These are phyloP conservation scores for Orobanche coerulescens DNA, from an alignment of 257 asterid genomes.

Conservation along the genomic window DNA sequence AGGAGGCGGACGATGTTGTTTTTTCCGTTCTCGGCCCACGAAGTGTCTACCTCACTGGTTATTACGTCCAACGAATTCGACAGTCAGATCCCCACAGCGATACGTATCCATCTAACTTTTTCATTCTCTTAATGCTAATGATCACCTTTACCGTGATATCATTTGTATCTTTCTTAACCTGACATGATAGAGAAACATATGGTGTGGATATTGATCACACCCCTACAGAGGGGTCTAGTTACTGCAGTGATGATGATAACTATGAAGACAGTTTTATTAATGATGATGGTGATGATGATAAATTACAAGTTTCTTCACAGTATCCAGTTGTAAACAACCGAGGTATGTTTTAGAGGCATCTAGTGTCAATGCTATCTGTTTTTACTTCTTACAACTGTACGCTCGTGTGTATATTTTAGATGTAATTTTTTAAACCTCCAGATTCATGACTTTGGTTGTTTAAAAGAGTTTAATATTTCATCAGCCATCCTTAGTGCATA, in stretches of 20 bases:
- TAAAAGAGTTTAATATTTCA: neutral
- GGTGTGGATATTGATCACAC: constrained; percentile 82
- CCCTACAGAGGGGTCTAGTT: constrained; percentile 45
- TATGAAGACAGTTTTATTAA: constrained; percentile 84
- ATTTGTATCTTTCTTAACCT: constrained; percentile 37
- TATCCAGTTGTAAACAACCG: constrained; percentile 38
- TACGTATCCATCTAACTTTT: constrained; percentile 42
- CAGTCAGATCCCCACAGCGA: constrained; percentile 41
- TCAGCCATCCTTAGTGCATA: neutral
- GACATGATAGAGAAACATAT: constrained; percentile 49
- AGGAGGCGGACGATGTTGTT: constrained; percentile 79
- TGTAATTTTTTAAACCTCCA: neutral
- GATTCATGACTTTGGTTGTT: too few species aligned
- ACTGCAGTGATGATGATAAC: constrained; percentile 47
- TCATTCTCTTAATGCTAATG: constrained; percentile 10
- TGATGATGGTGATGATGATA: constrained; percentile 39
- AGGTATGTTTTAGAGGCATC: constrained; percentile 33
- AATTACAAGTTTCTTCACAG: constrained; percentile 25
- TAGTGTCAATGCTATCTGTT: neutral
- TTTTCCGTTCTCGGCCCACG: constrained; percentile 79
- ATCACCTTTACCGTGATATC: too few species aligned
- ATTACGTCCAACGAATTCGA: constrained; percentile 34
- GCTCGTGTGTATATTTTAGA: neutral
- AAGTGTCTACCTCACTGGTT: constrained; percentile 69
- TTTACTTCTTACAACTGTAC: constrained; percentile 4